These are phyloP conservation scores for Ramichloridium luteum DNA, from an alignment of 2,329 filamentous ascomycete genomes.

Conservation along the genomic window DNA sequence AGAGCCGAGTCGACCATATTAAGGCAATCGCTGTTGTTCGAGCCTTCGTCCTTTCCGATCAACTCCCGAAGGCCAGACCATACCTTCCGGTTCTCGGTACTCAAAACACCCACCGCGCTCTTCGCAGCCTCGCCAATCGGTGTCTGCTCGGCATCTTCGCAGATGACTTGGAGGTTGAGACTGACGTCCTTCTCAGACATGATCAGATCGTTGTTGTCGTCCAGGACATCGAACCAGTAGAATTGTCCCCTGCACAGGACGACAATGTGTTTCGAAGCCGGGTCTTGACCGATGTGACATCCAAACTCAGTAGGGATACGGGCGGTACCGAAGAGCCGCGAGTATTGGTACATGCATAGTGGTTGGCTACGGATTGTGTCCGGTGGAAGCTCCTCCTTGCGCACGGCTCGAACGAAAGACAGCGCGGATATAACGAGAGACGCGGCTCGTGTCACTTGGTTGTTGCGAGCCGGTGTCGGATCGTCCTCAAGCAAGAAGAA, in stretches of 20 bases:
- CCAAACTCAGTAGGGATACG: slow-evolving; percentile 88
- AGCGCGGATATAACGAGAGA: slow-evolving; percentile 83
- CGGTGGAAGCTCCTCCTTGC: slow-evolving; percentile 82
- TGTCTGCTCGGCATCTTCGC: slow-evolving; percentile 78
- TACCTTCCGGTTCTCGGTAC: slow-evolving; percentile 89
- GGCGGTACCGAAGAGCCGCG: slow-evolving; percentile 84
- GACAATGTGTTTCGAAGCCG: slow-evolving; percentile 82
- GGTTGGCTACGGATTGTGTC: slow-evolving; percentile 75
- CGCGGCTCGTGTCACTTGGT: slow-evolving; percentile 88
- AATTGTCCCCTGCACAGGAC: slow-evolving; percentile 92
- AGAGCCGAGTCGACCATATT: slow-evolving; percentile 88
- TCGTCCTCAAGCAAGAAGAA: slow-evolving; percentile 98
- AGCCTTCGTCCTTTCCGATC: slow-evolving; percentile 69
- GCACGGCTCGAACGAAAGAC: slow-evolving; percentile 83
- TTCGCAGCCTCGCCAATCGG: slow-evolving; percentile 94
- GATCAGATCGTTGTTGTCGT: slow-evolving; percentile 87
- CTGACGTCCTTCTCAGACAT: slow-evolving; percentile 94
- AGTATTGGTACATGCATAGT: slow-evolving; percentile 97
- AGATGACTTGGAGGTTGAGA: slow-evolving; percentile 80
- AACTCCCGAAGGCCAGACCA: slow-evolving; percentile 90
- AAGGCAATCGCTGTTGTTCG: slow-evolving; percentile 93
- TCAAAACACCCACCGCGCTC: slow-evolving; percentile 81
- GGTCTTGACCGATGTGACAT: slow-evolving; percentile 91
- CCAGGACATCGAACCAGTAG: slow-evolving; percentile 97
- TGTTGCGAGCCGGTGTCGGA: slow-evolving; percentile 87